Evolutionary conservation across 2,329 filamentous ascomycete genomes (phyloP).

Genomic region (Phialocephala sp.): DNA sequence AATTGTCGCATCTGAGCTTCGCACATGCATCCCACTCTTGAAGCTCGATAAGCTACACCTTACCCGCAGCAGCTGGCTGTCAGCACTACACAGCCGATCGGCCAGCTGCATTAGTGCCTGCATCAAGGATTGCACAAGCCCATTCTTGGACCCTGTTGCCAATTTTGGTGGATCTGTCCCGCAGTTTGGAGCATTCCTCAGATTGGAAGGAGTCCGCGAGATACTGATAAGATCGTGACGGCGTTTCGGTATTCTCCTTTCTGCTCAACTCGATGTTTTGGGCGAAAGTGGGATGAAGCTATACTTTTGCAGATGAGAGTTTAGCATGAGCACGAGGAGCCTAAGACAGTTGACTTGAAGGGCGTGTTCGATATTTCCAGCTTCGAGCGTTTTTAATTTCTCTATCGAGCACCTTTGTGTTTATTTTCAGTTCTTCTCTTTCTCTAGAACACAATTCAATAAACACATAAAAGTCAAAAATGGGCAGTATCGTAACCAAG

Average conservation of each 20-base stretch:
- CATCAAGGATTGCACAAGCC: not conserved
- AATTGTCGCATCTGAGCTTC: not conserved
- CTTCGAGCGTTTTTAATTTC: not conserved
- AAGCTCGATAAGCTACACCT: not conserved
- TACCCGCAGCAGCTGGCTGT: not conserved
- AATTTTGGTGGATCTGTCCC: constrained; percentile 2
- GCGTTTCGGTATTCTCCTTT: not conserved
- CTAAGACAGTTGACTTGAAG: not conserved
- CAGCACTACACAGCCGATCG: not conserved
- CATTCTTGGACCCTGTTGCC: not conserved
- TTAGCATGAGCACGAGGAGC: not conserved
- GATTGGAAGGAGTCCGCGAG: constrained; percentile 11
- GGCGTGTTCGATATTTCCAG: not conserved
- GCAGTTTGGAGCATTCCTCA: not conserved
- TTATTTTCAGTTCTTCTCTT: not conserved
- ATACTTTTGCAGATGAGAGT: not conserved
- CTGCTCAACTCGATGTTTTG: not conserved
- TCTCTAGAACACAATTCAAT: not conserved
- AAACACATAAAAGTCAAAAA: not conserved
- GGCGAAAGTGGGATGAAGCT: constrained; percentile 12
- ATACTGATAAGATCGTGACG: not conserved
- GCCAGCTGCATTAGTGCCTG: constrained; percentile 1
- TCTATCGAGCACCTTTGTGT: not conserved
- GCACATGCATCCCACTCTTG: constrained; percentile 4
- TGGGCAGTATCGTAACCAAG: constrained; percentile 4